These are phyloP conservation scores for Thamnidium elegans DNA, from an alignment of 192 early-diverging fungal genomes.

Conservation along the genomic window DNA sequence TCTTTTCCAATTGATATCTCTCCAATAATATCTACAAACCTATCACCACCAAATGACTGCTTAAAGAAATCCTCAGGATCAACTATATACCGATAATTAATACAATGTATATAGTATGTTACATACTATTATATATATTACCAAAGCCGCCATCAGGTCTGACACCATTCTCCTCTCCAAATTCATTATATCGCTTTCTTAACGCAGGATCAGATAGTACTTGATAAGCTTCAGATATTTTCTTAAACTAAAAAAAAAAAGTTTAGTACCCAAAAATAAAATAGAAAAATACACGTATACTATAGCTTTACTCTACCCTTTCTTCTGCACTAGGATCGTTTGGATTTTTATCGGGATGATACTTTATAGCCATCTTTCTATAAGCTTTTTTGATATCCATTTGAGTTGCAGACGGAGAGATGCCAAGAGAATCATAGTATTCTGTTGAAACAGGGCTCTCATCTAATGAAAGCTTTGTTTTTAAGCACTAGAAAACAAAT, in stretches of 20 bases:
- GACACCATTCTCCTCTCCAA: constrained; percentile 65
- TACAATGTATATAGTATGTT: background rate
- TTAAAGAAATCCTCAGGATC: constrained; percentile 95
- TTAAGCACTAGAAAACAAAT: constrained; percentile 43
- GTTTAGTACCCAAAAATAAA: background rate
- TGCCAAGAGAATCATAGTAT: constrained; percentile 88
- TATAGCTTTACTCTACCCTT: constrained; percentile 13
- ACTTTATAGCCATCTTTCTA: constrained; percentile 76
- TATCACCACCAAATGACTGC: constrained; percentile 95
- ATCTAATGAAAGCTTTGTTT: constrained; percentile 37
- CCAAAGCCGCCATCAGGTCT: constrained; percentile 65
- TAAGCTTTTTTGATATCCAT: constrained; percentile 94
- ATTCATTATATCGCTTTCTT: constrained; percentile 85
- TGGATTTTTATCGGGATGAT: constrained; percentile 86
- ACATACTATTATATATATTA: constrained; percentile 24
- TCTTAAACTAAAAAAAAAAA: constrained; percentile 68
- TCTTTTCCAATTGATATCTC: constrained; percentile 95
- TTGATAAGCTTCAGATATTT: constrained; percentile 96
- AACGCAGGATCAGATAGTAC: constrained; percentile 89
- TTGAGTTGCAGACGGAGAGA: constrained; percentile 69
- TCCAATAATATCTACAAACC: constrained; percentile 94
- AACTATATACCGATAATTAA: constrained; percentile 40
- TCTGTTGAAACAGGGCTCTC: constrained; percentile 77
- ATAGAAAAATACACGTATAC: background rate
- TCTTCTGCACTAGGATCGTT: constrained; percentile 31